Evolutionary conservation across 1,139 yeast species (phyloP).

Genomic region (Yamadazyma diddensiae): DNA sequence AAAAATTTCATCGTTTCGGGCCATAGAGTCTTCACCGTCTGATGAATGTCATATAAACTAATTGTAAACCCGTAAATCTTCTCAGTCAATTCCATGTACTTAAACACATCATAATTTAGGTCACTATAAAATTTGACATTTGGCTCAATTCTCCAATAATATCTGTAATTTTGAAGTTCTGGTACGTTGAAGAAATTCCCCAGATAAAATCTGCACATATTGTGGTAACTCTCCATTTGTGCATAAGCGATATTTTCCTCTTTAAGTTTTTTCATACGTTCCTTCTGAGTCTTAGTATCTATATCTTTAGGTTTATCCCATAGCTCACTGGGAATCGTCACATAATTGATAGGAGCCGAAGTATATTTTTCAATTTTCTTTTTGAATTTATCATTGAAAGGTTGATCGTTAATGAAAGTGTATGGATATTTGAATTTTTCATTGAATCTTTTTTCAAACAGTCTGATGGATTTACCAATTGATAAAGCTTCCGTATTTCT

Average conservation of each 20-base stretch:
- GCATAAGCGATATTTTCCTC: slow-evolving; percentile 62
- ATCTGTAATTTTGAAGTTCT: slow-evolving; percentile 45
- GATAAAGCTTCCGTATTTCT: slow-evolving; percentile 56
- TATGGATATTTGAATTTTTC: slow-evolving; percentile 72
- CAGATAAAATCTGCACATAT: slow-evolving; percentile 67
- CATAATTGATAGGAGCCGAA: slow-evolving; percentile 56
- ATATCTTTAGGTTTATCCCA: slow-evolving; percentile 69
- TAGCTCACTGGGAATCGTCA: slow-evolving; percentile 47
- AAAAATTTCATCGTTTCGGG: slow-evolving; percentile 63
- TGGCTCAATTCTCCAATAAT: slow-evolving; percentile 87
- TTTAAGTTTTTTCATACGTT: slow-evolving; percentile 37
- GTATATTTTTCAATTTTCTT: slow-evolving; percentile 36
- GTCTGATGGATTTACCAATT: slow-evolving; percentile 50
- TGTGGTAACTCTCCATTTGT: slow-evolving; percentile 60
- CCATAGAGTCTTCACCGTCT: slow-evolving; percentile 63
- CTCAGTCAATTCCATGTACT: slow-evolving; percentile 61
- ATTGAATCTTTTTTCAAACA: slow-evolving; percentile 66
- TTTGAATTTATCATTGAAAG: slow-evolving; percentile 59
- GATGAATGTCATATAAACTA: slow-evolving; percentile 64
- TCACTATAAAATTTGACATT: slow-evolving; percentile 63
- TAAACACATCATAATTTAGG: slow-evolving; percentile 72
- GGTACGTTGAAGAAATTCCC: slow-evolving; percentile 63
- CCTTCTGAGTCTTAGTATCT: slow-evolving; percentile 39
- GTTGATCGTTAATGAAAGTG: slow-evolving; percentile 71
- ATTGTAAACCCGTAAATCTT: slow-evolving; percentile 71